Evolutionary conservation across 2,329 filamentous ascomycete species (phyloP).

Genomic region (Diaporthe amygdali): DNA sequence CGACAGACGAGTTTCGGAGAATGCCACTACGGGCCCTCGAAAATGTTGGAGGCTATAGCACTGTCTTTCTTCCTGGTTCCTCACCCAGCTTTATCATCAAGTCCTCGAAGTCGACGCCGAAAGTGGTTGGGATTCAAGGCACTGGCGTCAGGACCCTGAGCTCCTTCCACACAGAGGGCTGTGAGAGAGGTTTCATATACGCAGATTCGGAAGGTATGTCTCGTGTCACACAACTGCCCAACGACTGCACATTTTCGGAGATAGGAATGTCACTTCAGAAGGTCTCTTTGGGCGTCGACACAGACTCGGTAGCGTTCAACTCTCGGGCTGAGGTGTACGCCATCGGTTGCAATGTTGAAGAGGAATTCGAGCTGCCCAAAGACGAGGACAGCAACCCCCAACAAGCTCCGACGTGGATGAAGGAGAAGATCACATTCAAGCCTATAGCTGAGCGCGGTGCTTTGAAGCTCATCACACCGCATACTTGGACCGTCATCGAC

Average conservation of each 20-base stretch:
- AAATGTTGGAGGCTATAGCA: slow-evolving; percentile 78
- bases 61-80: slow-evolving; percentile 81
- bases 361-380: slow-evolving; percentile 82
- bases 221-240: slow-evolving; percentile 74
- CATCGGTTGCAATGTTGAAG: slow-evolving; percentile 69
- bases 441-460: slow-evolving; percentile 75
- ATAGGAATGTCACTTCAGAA: slow-evolving; percentile 78
- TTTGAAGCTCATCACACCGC: slow-evolving; percentile 79
- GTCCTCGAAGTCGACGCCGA: slow-evolving; percentile 77
- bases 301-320: slow-evolving; percentile 79
- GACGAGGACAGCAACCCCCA: slow-evolving; percentile 70
- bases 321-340: slow-evolving; percentile 76
- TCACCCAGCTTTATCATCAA: slow-evolving; percentile 85
- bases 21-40: slow-evolving; percentile 62
- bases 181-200: slow-evolving; percentile 84
- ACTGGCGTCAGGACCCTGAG: slow-evolving; percentile 73
- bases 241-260: slow-evolving; percentile 71
- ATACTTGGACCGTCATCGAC: slow-evolving; percentile 80
- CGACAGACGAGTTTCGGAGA: slow-evolving; percentile 50
- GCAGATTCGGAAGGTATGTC: slow-evolving; percentile 75
- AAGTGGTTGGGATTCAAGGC: slow-evolving; percentile 75
- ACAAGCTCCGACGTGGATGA: slow-evolving; percentile 58
- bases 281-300: slow-evolving; percentile 71
- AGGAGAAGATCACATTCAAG: slow-evolving; percentile 67
- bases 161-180: slow-evolving; percentile 77